These are phyloP conservation scores for Aspergillus ochraceus DNA, from an alignment of 2,329 filamentous ascomycete genomes.

Conservation along the genomic window DNA sequence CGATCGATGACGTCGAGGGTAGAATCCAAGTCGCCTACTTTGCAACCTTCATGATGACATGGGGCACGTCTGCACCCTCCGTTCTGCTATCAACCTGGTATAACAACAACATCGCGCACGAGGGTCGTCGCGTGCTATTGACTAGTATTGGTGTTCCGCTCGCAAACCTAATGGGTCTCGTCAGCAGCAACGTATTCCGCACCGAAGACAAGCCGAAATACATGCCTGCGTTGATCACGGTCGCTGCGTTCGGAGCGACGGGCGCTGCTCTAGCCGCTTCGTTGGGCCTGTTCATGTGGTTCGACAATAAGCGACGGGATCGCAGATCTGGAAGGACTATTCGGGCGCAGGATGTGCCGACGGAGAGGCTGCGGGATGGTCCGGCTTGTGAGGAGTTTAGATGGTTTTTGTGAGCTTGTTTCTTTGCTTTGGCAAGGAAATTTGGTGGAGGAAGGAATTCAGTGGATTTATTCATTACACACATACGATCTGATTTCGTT, in stretches of 20 bases:
- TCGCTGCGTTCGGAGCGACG: constrained; percentile 50
- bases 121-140: constrained; percentile 68
- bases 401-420: constrained; percentile 51
- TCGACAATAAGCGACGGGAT: constrained; percentile 65
- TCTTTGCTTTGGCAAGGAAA: neutral
- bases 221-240: constrained; percentile 64
- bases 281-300: constrained; percentile 64
- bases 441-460: no score
- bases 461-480: no score
- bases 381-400: constrained; percentile 56
- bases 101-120: constrained; percentile 80
- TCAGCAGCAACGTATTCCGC: constrained; percentile 68
- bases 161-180: constrained; percentile 74
- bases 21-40: constrained; percentile 70
- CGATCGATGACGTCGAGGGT: constrained; percentile 62
- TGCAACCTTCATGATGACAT: constrained; percentile 79
- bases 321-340: constrained; percentile 55
- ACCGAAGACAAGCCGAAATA: constrained; percentile 66
- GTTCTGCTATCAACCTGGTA: constrained; percentile 70
- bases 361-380: constrained; percentile 56
- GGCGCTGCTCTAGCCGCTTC: constrained; percentile 57
- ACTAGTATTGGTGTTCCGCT: constrained; percentile 72
- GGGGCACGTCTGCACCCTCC: constrained; percentile 73
- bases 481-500: no score
- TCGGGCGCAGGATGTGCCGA: constrained; percentile 58